phyloP scores from a whole-genome alignment of 306 rosid species.

The Abrus pulchellus region DNA sequence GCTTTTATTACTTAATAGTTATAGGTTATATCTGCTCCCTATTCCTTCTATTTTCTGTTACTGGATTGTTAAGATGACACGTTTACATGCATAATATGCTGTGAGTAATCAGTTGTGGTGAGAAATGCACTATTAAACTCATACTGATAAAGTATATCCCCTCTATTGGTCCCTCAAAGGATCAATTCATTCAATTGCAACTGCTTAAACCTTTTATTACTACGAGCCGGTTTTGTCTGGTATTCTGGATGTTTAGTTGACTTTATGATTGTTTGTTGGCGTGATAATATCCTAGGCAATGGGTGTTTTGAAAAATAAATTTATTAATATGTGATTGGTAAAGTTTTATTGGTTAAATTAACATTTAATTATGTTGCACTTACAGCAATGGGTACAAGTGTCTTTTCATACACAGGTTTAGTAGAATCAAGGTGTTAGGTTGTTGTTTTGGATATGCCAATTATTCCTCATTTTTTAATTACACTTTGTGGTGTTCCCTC shows the following conservation, averaged over 20 bases:
- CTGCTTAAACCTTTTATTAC: conserved; percentile 7
- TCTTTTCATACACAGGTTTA: background rate
- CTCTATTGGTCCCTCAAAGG: conserved; percentile 28
- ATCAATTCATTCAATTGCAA: background rate
- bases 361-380: background rate
- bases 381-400: background rate
- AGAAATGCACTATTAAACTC: conserved; percentile 6
- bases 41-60: conserved; percentile 22
- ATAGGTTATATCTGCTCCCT: conserved; percentile 17
- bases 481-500: conserved; percentile 1
- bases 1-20: conserved; percentile 25
- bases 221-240: conserved; percentile 23
- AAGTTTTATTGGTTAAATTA: conserved; percentile 3
- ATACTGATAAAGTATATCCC: conserved; percentile 22
- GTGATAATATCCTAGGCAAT: conserved; percentile 27
- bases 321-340: conserved; percentile 8
- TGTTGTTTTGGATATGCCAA: background rate
- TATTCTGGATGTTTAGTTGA: conserved; percentile 23
- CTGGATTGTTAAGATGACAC: conserved; percentile 7
- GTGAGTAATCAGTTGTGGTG: conserved; percentile 25
- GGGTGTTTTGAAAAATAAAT: background rate
- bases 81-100: conserved; percentile 38
- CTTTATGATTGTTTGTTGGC: conserved; percentile 32
- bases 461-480: conserved; percentile 3
- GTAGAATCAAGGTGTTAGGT: background rate